Base-by-base conservation (phyloP, 2,329 filamentous ascomycete genomes). In the Calonectria naviculata region DNA sequence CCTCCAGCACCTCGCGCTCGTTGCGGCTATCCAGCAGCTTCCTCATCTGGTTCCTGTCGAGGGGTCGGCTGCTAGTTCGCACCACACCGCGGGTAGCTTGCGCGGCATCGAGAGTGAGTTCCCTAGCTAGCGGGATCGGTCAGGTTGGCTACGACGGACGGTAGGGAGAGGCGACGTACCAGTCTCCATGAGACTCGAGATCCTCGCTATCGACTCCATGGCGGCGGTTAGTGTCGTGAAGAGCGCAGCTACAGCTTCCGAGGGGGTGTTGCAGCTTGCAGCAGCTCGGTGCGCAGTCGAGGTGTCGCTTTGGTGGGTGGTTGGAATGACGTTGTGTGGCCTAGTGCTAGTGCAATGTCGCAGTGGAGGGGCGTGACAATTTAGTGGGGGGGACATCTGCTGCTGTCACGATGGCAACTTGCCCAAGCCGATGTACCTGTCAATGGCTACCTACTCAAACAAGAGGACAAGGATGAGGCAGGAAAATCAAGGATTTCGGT, bases 191-290 rank as follows among this genome's bases (percentile, higher is more conserved):
- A 98, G 91, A 82, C 92, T 94, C 78, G 95, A 97, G 84, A 99
- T 97, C 80, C 94, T 91, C 75, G 96, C 95, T 81, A 98, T 95
- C 26, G 96, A 97, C 90, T 99, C 97, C 97, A 99, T 99, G 68
- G 71, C 79, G 75, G 72, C 71, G 75, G 75, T 71, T 73, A 36
- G 12, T 12, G 52, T 34, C 38, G 31, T 28, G 21, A 15, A 17
- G 70, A 72, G 72, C 70, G 65, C 42, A 44, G 42, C 67, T 74
- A 64, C 66, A 67, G 74, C 68, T 74, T 70, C 46, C 21, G 66
- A 38, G 38, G 47, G 47, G 61, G 42, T 36, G 47, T 60, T 46
- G 71, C 66, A 58, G 68, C 70, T 72, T 58, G 69, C 42, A 46
- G 58, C 60, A 54, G 63, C 66, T 61, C 60, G 54, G 44, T 44